Conservation (phyloP, 2,329 filamentous ascomycete species). For the Claviceps quebecensis region DNA sequence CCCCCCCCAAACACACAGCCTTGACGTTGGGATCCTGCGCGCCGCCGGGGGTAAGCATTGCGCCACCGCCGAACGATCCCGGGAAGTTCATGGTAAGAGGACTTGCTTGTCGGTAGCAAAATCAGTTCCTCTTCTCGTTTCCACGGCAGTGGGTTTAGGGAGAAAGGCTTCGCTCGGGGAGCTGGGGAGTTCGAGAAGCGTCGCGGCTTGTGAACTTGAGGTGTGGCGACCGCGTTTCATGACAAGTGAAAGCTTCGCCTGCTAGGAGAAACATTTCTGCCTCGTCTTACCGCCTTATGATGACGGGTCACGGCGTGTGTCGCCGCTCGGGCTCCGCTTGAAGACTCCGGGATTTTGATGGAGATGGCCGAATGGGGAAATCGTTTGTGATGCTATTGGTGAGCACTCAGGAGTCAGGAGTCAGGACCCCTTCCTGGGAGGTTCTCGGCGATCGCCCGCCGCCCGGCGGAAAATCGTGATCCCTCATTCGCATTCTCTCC, state of each 20-base stretch:
- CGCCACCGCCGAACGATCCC: slow-evolving; percentile 13
- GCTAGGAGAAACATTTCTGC: slow-evolving; percentile 25
- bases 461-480: no score
- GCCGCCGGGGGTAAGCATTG: slow-evolving; percentile 15
- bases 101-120: neutral
- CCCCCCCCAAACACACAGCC: slow-evolving; percentile 28
- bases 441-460: no score
- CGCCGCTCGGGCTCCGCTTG: neutral
- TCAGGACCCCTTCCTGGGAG: neutral
- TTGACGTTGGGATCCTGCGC: slow-evolving; percentile 39
- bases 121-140: neutral
- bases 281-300: slow-evolving; percentile 20
- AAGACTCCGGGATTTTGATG: no score
- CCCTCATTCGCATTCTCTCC: no score
- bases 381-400: neutral
- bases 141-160: neutral
- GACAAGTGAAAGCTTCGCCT: neutral
- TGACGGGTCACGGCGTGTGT: neutral
- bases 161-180: neutral
- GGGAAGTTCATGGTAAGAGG: slow-evolving; percentile 25
- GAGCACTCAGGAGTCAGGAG: neutral
- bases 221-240: neutral
- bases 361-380: neutral
- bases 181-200: neutral
- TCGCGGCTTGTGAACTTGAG: neutral